A percentile compares a stretch with the other conserved stretches of the same genome.
phyloP scores from a whole-genome alignment of 2,329 filamentous ascomycete genomes.

The Botryotinia globosa region DNA sequence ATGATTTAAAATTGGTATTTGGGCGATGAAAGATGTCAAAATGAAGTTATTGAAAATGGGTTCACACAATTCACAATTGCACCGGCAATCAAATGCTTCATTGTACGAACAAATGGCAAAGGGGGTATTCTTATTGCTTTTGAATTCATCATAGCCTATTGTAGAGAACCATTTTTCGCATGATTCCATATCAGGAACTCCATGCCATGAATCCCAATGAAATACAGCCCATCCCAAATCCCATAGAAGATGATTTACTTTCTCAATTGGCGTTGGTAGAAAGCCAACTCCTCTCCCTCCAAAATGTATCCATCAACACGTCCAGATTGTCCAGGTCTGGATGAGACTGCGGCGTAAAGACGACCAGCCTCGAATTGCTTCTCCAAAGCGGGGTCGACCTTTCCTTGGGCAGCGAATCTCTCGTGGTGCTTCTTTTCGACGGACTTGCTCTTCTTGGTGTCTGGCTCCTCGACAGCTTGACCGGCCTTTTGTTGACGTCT shows the following conservation, averaged over 20 bases:
- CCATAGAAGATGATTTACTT: conserved; percentile 64
- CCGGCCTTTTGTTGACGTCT: conserved; percentile 78
- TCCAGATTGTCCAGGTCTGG: conserved; percentile 93
- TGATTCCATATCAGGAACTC: conserved; percentile 34
- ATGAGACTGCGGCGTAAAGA: conserved; percentile 88
- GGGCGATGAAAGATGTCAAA: too few relatives aligned
- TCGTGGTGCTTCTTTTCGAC: conserved; percentile 96
- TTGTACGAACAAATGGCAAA: conserved; percentile 15
- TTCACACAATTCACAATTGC: conserved; percentile 7
- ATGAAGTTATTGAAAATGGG: not conserved
- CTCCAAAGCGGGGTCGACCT: conserved; percentile 91
- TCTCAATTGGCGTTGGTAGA: conserved; percentile 99
- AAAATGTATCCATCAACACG: conserved; percentile 96
- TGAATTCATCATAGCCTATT: conserved; percentile 33
- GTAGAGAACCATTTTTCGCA: conserved; percentile 27
- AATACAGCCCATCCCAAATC: conserved; percentile 35
- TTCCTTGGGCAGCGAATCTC: conserved; percentile 77
- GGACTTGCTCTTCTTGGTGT: conserved; percentile 87
- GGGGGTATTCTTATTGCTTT: conserved; percentile 32
- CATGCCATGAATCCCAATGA: conserved; percentile 37
- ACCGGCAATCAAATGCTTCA: not conserved
- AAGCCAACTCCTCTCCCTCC: conserved; percentile 98
- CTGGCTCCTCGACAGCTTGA: conserved; percentile 47
- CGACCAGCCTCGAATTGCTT: conserved; percentile 99
- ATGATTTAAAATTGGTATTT: not conserved